Conservation (phyloP, 495 filamentous ascomycete species). For the Aspergillus affinis region DNA sequence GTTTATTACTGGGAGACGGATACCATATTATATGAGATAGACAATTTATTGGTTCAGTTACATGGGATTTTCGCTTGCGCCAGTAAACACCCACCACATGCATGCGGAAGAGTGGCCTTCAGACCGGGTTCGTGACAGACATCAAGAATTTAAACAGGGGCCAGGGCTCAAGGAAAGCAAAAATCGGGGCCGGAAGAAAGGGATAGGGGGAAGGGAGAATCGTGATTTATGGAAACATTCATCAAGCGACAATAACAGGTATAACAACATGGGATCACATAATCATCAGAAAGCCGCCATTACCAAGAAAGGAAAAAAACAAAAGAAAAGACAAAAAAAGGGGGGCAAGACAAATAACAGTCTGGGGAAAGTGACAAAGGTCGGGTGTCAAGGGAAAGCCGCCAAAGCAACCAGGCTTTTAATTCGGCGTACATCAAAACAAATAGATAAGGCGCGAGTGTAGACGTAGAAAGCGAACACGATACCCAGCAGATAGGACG, state of each 20-base stretch:
- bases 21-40: neutral
- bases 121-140: conserved; percentile 39
- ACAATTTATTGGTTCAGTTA: conserved; percentile 27
- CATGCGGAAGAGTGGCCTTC: conserved; percentile 38
- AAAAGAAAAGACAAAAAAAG: conserved; percentile 13
- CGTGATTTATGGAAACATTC: conserved; percentile 13
- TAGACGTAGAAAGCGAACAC: conserved; percentile 7
- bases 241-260: conserved; percentile 15
- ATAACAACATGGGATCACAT: conserved; percentile 19
- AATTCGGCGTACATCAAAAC: conserved; percentile 22
- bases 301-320: conserved; percentile 12
- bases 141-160: conserved; percentile 26
- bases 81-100: conserved; percentile 50
- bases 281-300: conserved; percentile 23
- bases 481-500: neutral
- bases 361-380: conserved; percentile 16
- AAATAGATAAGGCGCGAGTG: conserved; percentile 16
- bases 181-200: conserved; percentile 18
- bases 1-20: neutral
- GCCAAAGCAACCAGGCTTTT: conserved; percentile 46
- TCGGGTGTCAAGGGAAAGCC: conserved; percentile 20
- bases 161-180: conserved; percentile 19
- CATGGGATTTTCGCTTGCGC: conserved; percentile 37
- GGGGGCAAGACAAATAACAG: conserved; percentile 8
- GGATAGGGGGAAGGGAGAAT: conserved; percentile 3